Evolutionary conservation across 2,329 filamentous ascomycete genomes (phyloP).

Genomic region (Calonectria henricotiae): DNA sequence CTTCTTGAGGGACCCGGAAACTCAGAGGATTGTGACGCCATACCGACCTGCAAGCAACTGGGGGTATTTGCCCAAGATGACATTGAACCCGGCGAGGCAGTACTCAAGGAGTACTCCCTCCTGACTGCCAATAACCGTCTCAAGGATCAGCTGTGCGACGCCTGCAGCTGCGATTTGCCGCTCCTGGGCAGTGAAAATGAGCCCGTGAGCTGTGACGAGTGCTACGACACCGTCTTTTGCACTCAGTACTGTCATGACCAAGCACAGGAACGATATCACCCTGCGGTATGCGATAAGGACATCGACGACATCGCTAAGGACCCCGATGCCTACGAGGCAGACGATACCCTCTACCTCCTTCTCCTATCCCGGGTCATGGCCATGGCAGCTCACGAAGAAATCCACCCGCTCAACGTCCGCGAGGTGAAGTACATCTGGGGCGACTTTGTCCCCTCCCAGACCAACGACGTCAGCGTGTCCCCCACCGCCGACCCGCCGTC

Average conservation of each 20-base stretch:
- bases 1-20: constrained; percentile 73
- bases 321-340: constrained; percentile 72
- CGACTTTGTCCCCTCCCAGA: constrained; percentile 71
- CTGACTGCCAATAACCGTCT: constrained; percentile 91
- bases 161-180: constrained; percentile 84
- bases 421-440: constrained; percentile 81
- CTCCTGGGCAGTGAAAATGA: constrained; percentile 66
- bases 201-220: constrained; percentile 73
- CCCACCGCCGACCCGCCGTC: constrained; percentile 72
- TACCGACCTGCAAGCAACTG: constrained; percentile 80
- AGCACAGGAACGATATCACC: constrained; percentile 75
- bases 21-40: constrained; percentile 66
- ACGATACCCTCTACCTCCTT: constrained; percentile 75
- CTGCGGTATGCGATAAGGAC: constrained; percentile 77
- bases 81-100: constrained; percentile 81
- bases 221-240: constrained; percentile 79
- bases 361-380: constrained; percentile 76
- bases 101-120: constrained; percentile 87
- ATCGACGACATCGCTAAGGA: constrained; percentile 78
- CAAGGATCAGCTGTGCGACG: constrained; percentile 90
- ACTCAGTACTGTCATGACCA: constrained; percentile 72
- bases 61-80: constrained; percentile 92
- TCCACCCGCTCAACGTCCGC: constrained; percentile 75
- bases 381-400: constrained; percentile 74
- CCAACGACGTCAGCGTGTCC: constrained; percentile 70